These are phyloP conservation scores for Amanita phalloides DNA, from an alignment of 768 basidiomycete species.

Conservation along the genomic window DNA sequence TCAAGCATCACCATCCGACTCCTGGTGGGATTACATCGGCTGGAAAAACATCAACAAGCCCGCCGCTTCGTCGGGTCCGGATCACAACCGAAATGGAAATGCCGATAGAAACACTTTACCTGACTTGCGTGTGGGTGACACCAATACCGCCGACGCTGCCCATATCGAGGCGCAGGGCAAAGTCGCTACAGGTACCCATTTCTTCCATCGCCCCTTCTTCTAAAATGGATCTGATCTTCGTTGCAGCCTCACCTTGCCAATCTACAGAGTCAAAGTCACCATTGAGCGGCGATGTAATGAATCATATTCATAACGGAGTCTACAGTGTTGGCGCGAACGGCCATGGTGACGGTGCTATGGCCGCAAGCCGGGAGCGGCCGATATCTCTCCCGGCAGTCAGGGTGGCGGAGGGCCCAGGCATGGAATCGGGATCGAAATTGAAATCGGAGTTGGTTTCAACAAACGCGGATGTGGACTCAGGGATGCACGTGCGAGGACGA, in stretches of 20 bases:
- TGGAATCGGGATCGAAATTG: too few relatives aligned
- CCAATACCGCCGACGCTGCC: neutral
- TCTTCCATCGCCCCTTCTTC: neutral
- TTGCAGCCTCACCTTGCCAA: neutral
- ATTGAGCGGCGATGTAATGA: too few relatives aligned
- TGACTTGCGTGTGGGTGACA: neutral
- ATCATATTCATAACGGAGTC: too few relatives aligned
- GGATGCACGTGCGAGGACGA: neutral
- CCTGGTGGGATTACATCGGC: conserved; percentile 6
- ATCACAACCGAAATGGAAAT: neutral
- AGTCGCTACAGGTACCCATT: neutral
- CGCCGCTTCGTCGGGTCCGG: neutral
- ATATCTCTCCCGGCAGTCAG: too few relatives aligned
- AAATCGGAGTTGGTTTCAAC: too few relatives aligned
- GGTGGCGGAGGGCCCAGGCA: too few relatives aligned
- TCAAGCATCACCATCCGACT: neutral
- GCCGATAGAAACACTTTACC: neutral
- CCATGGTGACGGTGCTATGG: too few relatives aligned
- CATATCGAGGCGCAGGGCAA: neutral
- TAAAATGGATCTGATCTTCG: neutral
- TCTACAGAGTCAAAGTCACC: too few relatives aligned
- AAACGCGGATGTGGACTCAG: too few relatives aligned
- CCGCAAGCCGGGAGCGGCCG: too few relatives aligned
- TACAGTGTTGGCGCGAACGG: too few relatives aligned
- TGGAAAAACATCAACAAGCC: neutral